phyloP scores from a whole-genome alignment of 805 yeast species.

The Monosporozyma unispora region DNA sequence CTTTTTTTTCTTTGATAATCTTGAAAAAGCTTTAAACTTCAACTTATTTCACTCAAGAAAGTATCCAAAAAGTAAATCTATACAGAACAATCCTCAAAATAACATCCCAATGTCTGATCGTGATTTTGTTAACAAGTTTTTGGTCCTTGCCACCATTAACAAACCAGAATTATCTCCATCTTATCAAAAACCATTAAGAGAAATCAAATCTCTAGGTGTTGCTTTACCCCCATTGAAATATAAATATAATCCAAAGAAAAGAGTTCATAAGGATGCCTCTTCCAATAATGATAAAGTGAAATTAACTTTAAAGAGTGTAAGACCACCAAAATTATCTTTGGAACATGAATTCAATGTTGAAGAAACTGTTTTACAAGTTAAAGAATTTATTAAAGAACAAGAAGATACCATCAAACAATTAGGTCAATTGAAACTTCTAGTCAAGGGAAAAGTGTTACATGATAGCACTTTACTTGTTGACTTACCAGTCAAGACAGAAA shows the following conservation, averaged over 20 bases:
- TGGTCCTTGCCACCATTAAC: constrained; percentile 40
- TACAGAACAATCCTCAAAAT: neutral
- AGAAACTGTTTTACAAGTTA: constrained; percentile 30
- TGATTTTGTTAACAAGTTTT: constrained; percentile 41
- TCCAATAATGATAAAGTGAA: constrained; percentile 4
- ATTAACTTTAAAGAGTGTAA: constrained; percentile 52
- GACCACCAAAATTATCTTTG: constrained; percentile 57
- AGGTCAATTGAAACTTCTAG: constrained; percentile 40
- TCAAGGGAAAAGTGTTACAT: constrained; percentile 55
- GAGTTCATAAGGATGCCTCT: neutral
- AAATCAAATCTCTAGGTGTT: constrained; percentile 35
- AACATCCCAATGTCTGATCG: constrained; percentile 6
- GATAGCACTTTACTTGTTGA: constrained; percentile 38
- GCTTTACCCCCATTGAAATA: constrained; percentile 41
- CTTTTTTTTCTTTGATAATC: too few relatives aligned
- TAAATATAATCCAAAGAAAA: constrained; percentile 28
- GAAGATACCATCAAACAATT: constrained; percentile 23
- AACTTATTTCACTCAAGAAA: neutral
- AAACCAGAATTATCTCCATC: constrained; percentile 27
- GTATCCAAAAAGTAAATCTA: neutral
- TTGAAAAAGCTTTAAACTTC: too few relatives aligned
- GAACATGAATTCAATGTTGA: constrained; percentile 18
- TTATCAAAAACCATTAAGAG: constrained; percentile 24
- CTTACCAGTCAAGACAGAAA: constrained; percentile 14
- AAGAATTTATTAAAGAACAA: constrained; percentile 19